phyloP scores from a whole-genome alignment of 345 rosid species.

The Angophora floribunda region DNA sequence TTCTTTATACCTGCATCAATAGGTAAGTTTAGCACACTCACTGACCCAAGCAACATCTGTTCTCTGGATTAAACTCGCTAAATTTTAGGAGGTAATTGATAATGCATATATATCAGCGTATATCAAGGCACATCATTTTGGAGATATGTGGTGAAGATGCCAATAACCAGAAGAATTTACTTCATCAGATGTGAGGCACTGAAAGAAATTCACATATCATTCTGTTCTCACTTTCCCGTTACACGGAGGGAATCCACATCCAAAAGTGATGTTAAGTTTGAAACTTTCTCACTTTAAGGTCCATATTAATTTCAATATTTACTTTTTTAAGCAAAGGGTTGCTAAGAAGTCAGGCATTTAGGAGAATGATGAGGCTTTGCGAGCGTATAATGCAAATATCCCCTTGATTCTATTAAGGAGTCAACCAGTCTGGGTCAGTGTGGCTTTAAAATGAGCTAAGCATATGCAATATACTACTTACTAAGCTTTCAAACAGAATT shows the following conservation, averaged over 20 bases:
- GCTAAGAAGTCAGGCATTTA: neutral
- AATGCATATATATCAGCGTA: neutral
- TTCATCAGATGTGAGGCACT: neutral
- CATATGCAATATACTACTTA: neutral
- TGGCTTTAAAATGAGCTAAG: neutral
- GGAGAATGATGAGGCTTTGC: neutral
- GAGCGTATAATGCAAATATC: neutral
- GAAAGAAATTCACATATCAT: neutral
- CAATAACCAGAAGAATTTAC: neutral
- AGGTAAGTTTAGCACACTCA: neutral
- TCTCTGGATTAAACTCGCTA: slow-evolving; percentile 20
- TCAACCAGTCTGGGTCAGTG: neutral
- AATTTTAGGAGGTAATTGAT: neutral
- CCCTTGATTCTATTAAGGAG: neutral
- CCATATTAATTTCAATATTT: neutral
- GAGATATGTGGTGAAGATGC: neutral
- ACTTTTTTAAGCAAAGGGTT: neutral
- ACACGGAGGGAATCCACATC: neutral
- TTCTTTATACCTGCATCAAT: neutral
- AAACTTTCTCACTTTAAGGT: neutral
- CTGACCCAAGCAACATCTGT: slow-evolving; percentile 50
- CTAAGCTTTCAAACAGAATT: neutral
- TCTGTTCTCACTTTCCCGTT: neutral
- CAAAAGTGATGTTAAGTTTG: neutral
- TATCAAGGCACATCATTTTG: neutral